Evolutionary conservation across 805 yeast species (phyloP), one percentile per base, ranked within the genome.

Genomic region (Candida loeiensis): DNA sequence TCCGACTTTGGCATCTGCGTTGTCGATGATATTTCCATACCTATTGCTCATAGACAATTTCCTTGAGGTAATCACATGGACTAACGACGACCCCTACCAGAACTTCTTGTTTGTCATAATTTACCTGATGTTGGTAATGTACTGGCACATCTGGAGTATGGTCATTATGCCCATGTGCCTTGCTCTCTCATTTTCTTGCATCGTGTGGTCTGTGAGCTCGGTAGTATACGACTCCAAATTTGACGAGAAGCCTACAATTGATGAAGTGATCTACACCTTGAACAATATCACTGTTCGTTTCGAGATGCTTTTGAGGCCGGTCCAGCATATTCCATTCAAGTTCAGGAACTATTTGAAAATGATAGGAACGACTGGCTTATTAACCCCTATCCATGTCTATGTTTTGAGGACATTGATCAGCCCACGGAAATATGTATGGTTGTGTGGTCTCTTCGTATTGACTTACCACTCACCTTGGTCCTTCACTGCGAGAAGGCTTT

Each of bases 1-100:
- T n/a, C 79, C 79, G 3, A 48, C 64, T 4, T 51, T 76, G n/a
- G 62, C 76, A 6, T 58, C 74, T 6, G 71, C 76, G 1, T 59
- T 77, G 20, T 63, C 74, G 26, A 61, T 69, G 30, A 63, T 70
- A 21, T 75, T 72, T 45, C 81, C 82, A 1, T 59, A 69, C 42
- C 55, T 77, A 22, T 50, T 73, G 12, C 48, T 76, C 16, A 51
- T 70, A 4, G 80, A 77, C 50, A 57, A 63, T 30, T 40, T 66
- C 5, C 52, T 77, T 13, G 73, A 73, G 27, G 53, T 73, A 11
- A 44, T 75, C 15, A 75, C 81, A 1, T 77, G 82, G 82, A 76
- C 82, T 1, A 74, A 74, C 43, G 71, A 64, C 4, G 75, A 74
- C 40, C 68, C 71, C 7, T 74, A 71, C 47, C 61, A 61, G 44